These are phyloP conservation scores for Aspergillus wentii DNA, from an alignment of 495 filamentous ascomycete species.

Conservation along the genomic window DNA sequence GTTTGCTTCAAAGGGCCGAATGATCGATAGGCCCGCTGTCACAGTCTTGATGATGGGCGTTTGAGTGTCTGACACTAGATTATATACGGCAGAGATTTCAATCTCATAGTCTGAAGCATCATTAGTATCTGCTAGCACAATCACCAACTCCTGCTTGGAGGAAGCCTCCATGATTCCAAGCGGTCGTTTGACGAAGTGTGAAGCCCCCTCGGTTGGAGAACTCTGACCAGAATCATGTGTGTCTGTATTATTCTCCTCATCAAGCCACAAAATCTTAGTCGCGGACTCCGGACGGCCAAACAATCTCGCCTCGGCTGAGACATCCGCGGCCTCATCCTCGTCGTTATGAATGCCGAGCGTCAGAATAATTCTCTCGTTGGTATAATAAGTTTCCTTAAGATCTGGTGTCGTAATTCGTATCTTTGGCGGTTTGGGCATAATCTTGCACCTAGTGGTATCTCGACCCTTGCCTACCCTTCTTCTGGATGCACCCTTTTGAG, in stretches of 20 bases:
- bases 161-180: conserved; percentile 48
- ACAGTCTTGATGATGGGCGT: conserved; percentile 76
- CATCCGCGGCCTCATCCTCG: conserved; percentile 74
- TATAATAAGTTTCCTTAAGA: conserved; percentile 69
- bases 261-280: conserved; percentile 44
- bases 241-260: conserved; percentile 21
- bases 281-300: conserved; percentile 53
- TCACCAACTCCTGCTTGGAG: conserved; percentile 22
- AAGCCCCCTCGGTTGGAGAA: conserved; percentile 24
- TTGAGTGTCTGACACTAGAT: conserved; percentile 72
- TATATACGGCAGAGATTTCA: conserved; percentile 68
- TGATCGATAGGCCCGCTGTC: conserved; percentile 61
- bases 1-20: conserved; percentile 81
- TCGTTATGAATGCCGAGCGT: conserved; percentile 70
- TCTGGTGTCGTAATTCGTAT: conserved; percentile 65
- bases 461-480: conserved; percentile 36
- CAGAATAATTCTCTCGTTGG: conserved; percentile 67
- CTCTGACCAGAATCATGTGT: conserved; percentile 15
- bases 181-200: conserved; percentile 30
- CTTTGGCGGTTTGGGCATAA: conserved; percentile 89
- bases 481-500: conserved; percentile 27
- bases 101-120: conserved; percentile 62
- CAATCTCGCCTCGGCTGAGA: conserved; percentile 62
- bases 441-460: conserved; percentile 46
- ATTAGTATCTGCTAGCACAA: conserved; percentile 31